Evolutionary conservation across 768 basidiomycete genomes (phyloP), one percentile per base, ranked within the genome.

Genomic region (Galerina sulciceps): DNA sequence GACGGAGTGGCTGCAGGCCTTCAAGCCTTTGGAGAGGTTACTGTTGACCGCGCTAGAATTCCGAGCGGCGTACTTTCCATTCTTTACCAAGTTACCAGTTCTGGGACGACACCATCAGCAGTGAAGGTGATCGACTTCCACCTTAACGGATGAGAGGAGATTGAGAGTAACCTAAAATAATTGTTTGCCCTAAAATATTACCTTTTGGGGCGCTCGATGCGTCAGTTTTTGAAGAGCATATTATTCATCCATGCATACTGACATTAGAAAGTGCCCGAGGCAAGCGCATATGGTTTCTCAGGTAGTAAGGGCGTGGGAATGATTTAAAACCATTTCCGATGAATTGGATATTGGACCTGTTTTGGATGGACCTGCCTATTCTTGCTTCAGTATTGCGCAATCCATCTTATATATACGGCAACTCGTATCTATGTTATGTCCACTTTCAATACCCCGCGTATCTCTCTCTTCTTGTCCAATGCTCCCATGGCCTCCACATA

Each of bases 401-500:
- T 58, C 49, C 34, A 35, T 43, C 37, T 22, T 42, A 53, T 58
- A 52, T 36, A 58, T 40, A 47, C 37, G 45, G 45, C 37, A 17
- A 23, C 57, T 31, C 22, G 44, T 37, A 26, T 37, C 46, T 55
- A 70, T 74, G 68, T 67, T 45, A 81, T 81, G 79, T 73, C 72
- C 40, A 76, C 78, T 20, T 63, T 60, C 40, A 55, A 60, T 52
- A 60, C 36, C 37, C 80, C 80, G 48, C 82, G 84, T 57, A 77
- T 75, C 47, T 83, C 83, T 36, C 75, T 71, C 51, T 76, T 85
- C 53, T 86, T 83, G 83, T 62, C 76, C 37, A 72, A 78, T 53
- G 55, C 71, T 48, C 57, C 61, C 41, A 76, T 74, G 71, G 65
- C 69, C 26, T 61, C 69, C 10, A 71, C 65, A 58, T 81, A 81